phyloP scores from a whole-genome alignment of 1,284 basidiomycete species.

The Kwoniella shivajii region DNA sequence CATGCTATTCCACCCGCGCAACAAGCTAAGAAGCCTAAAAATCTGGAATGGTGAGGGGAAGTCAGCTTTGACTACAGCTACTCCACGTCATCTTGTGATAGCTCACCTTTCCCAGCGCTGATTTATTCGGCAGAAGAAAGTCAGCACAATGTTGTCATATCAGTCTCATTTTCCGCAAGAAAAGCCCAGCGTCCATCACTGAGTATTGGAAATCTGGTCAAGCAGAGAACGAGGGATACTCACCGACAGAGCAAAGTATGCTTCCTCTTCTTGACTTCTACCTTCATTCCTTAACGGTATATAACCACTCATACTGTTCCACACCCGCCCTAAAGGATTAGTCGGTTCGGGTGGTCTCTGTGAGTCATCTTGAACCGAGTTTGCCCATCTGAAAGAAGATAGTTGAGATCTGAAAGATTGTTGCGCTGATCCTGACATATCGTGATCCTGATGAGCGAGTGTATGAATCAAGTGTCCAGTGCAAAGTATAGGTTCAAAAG shows the following conservation, averaged over 20 bases:
- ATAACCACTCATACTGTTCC: constrained; percentile 68
- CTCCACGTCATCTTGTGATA: not conserved
- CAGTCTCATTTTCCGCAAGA: too few relatives aligned
- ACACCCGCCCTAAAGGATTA: constrained; percentile 57
- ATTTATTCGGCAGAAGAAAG: constrained; percentile 79
- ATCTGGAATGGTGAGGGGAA: too few relatives aligned
- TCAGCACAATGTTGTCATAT: too few relatives aligned
- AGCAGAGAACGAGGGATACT: too few relatives aligned
- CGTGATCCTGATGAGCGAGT: not conserved
- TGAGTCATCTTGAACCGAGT: constrained; percentile 72
- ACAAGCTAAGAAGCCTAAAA: constrained; percentile 92
- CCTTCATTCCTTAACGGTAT: constrained; percentile 84
- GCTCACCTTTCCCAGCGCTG: constrained; percentile 50
- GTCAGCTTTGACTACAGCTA: not conserved
- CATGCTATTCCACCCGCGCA: constrained; percentile 87
- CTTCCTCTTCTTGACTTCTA: constrained; percentile 90
- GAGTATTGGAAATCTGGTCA: too few relatives aligned
- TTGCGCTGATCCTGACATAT: constrained; percentile 40
- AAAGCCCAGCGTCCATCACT: too few relatives aligned
- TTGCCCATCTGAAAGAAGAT: constrained; percentile 77
- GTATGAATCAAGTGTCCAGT: too few relatives aligned
- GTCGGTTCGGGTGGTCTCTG: constrained; percentile 56
- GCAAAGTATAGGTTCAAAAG: too few relatives aligned
- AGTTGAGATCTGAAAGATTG: constrained; percentile 51
- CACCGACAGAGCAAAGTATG: constrained; percentile 90